Percentiles rank a stretch among this genome's conserved stretches.
Conservation (phyloP, 148 eudicot species). For the Vaccinium vitisidaea region DNA sequence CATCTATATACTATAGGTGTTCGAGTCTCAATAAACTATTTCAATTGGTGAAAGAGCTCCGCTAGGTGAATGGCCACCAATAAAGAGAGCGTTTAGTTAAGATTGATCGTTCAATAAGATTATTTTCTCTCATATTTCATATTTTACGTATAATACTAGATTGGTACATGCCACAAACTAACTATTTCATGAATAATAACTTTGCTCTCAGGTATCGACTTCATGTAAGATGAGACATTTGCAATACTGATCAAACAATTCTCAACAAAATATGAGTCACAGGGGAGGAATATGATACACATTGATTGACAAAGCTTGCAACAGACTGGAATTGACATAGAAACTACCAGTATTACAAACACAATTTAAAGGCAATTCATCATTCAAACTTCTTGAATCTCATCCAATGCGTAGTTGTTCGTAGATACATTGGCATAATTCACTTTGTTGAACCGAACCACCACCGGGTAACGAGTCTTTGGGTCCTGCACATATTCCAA, state of each 20-base stretch:
- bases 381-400: conserved; percentile 70
- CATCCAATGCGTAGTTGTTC: conserved; percentile 96
- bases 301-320: neutral
- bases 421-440: conserved; percentile 91
- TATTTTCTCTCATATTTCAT: too few relatives aligned
- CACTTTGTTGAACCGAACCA: conserved; percentile 93
- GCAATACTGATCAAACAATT: neutral
- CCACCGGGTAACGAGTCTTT: conserved; percentile 83
- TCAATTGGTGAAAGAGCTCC: too few relatives aligned
- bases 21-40: too few relatives aligned
- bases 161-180: too few relatives aligned
- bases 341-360: neutral
- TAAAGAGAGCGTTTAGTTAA: too few relatives aligned
- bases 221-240: neutral
- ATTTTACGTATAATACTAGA: too few relatives aligned
- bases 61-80: too few relatives aligned
- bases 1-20: neutral
- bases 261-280: neutral
- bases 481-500: conserved; percentile 57
- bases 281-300: neutral
- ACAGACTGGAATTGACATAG: too few relatives aligned
- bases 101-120: too few relatives aligned
- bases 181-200: too few relatives aligned
- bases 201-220: too few relatives aligned
- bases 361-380: neutral